A percentile compares a stretch with the other conserved stretches of the same genome.
phyloP scores from a whole-genome alignment of 805 yeast species.

The Millerozyma acaciae region DNA sequence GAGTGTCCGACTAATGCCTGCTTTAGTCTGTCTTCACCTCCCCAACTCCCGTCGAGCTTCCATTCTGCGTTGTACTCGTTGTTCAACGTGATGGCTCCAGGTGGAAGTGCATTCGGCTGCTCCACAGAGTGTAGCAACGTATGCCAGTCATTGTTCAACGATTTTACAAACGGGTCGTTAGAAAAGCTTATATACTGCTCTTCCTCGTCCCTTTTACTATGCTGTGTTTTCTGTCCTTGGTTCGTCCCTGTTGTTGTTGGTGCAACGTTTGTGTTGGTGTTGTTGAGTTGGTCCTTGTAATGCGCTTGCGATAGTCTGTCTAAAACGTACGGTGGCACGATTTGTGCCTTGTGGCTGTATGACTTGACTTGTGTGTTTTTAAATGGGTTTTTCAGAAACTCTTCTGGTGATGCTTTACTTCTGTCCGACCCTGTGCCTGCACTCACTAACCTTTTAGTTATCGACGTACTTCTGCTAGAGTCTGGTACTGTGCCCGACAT shows the following conservation, averaged over 20 bases:
- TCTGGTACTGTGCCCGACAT: slow-evolving; percentile 1
- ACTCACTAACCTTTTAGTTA: neutral
- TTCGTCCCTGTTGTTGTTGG: slow-evolving; percentile 1
- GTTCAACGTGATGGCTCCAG: slow-evolving; percentile 23
- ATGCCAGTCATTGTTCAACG: slow-evolving; percentile 48
- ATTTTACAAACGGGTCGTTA: slow-evolving; percentile 34
- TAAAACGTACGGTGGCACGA: slow-evolving; percentile 62
- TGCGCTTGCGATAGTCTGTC: slow-evolving; percentile 47
- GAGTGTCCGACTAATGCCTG: slow-evolving; percentile 43
- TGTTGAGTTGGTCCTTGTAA: slow-evolving; percentile 33
- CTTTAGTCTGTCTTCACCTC: slow-evolving; percentile 63
- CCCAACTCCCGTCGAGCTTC: slow-evolving; percentile 54
- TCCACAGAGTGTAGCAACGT: slow-evolving; percentile 46
- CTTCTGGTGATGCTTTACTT: neutral
- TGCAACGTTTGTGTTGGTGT: slow-evolving; percentile 24
- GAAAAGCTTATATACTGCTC: slow-evolving; percentile 33
- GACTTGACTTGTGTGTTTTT: slow-evolving; percentile 22
- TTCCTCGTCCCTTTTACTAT: slow-evolving; percentile 17
- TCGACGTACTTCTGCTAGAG: neutral
- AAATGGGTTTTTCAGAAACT: slow-evolving; percentile 19
- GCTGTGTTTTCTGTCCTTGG: slow-evolving; percentile 7
- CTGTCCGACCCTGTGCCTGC: neutral
- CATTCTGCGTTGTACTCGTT: slow-evolving; percentile 31
- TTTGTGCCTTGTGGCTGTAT: slow-evolving; percentile 35
- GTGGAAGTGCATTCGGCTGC: slow-evolving; percentile 38